phyloP scores from a whole-genome alignment of 495 filamentous ascomycete species.

The Podospora conica region DNA sequence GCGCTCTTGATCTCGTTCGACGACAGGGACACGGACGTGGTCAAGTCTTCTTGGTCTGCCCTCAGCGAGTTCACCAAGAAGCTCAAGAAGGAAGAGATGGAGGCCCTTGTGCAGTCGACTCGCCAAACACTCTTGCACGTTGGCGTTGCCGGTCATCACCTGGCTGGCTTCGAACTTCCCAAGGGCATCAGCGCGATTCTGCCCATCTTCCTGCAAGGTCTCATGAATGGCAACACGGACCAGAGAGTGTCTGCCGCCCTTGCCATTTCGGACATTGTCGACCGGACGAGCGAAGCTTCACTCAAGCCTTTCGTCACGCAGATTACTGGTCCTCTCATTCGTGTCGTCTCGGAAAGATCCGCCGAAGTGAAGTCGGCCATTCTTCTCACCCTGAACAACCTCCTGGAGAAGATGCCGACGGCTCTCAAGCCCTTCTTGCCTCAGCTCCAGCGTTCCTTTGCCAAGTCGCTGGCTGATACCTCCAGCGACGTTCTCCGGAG shows the following conservation, averaged over 20 bases:
- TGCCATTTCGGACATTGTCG: slow-evolving; percentile 91
- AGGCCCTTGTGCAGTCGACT: slow-evolving; percentile 80
- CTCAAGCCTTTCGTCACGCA: slow-evolving; percentile 93
- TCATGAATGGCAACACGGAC: slow-evolving; percentile 90
- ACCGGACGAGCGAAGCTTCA: slow-evolving; percentile 75
- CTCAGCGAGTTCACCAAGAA: slow-evolving; percentile 79
- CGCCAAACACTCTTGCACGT: slow-evolving; percentile 79
- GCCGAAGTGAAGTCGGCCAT: slow-evolving; percentile 95
- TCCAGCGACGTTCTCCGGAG: slow-evolving; percentile 83
- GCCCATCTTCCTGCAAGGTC: slow-evolving; percentile 93
- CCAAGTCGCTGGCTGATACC: slow-evolving; percentile 87
- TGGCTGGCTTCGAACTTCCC: slow-evolving; percentile 85
- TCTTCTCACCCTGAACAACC: slow-evolving; percentile 85
- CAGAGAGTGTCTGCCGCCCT: slow-evolving; percentile 88
- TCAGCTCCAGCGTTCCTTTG: slow-evolving; percentile 93
- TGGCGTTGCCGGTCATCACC: slow-evolving; percentile 75
- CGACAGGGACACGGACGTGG: slow-evolving; percentile 73
- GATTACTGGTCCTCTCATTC: slow-evolving; percentile 93
- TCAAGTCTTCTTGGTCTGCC: slow-evolving; percentile 89
- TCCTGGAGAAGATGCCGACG: slow-evolving; percentile 93
- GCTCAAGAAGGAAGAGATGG: slow-evolving; percentile 97
- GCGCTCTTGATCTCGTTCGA: slow-evolving; percentile 86
- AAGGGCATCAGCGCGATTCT: slow-evolving; percentile 97
- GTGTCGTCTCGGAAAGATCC: slow-evolving; percentile 92
- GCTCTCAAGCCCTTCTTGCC: slow-evolving; percentile 95